Conservation (phyloP, 148 eudicot species). For the Diospyros lotus region DNA sequence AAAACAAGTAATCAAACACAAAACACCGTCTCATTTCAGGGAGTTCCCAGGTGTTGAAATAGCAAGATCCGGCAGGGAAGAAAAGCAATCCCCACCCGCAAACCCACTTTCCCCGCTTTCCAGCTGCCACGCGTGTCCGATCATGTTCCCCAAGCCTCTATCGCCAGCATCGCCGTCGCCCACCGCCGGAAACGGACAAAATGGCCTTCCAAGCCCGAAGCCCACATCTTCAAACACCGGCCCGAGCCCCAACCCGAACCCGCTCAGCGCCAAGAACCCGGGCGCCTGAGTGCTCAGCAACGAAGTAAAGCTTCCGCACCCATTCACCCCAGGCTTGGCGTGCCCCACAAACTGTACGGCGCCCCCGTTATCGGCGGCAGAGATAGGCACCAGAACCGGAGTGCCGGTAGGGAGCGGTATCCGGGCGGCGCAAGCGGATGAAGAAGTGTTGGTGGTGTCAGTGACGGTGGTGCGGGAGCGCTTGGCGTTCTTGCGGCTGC, state of each 20-base stretch:
- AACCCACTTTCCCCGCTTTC: slow-evolving; percentile 43
- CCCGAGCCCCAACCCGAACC: slow-evolving; percentile 50
- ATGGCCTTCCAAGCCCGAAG: slow-evolving; percentile 35
- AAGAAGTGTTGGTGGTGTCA: slow-evolving; percentile 3
- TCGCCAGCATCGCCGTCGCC: slow-evolving; percentile 18
- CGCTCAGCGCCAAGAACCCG: slow-evolving; percentile 46
- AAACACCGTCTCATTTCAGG: slow-evolving; percentile 25
- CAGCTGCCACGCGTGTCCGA: slow-evolving; percentile 57
- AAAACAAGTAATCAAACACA: too few relatives aligned
- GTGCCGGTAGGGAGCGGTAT: not conserved
- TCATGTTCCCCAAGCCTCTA: slow-evolving; percentile 5
- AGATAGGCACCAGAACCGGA: slow-evolving; percentile 5
- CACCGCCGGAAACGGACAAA: slow-evolving; percentile 34
- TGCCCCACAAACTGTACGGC: slow-evolving; percentile 3
- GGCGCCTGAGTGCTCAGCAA: slow-evolving; percentile 29
- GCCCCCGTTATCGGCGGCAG: slow-evolving; percentile 16
- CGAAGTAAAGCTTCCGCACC: slow-evolving; percentile 48
- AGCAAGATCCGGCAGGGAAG: slow-evolving; percentile 55
- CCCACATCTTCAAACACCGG: slow-evolving; percentile 31
- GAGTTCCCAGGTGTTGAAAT: slow-evolving; percentile 48
- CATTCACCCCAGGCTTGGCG: slow-evolving; percentile 8
- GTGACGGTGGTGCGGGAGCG: slow-evolving; percentile 41
- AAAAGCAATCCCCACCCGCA: slow-evolving; percentile 35
- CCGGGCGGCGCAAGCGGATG: slow-evolving; percentile 13
- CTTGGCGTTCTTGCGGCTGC: slow-evolving; percentile 56